Conservation (phyloP, 2,329 filamentous ascomycete genomes). For the Alternaria triticina region DNA sequence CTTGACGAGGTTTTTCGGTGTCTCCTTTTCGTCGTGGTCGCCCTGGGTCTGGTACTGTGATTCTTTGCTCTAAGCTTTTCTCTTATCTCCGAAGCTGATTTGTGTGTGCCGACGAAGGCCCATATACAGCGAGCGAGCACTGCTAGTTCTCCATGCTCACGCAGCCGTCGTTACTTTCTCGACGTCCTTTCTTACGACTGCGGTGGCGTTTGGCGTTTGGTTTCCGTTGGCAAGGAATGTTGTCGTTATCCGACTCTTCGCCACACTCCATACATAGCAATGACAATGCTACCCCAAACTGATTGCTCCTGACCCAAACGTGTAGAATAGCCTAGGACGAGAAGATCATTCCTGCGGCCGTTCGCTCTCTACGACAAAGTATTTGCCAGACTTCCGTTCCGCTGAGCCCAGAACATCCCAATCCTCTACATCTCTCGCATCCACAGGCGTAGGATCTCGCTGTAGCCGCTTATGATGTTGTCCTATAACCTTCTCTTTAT, state of each 20-base stretch:
- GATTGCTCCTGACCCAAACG: background rate
- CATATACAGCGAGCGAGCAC: background rate
- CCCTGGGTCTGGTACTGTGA: background rate
- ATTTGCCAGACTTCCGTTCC: constrained; percentile 70
- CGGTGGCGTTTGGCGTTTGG: background rate
- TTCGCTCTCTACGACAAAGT: constrained; percentile 76
- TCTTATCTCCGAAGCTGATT: background rate
- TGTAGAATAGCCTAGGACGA: background rate
- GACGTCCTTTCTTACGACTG: background rate
- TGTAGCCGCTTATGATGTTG: constrained; percentile 58
- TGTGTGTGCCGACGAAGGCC: background rate
- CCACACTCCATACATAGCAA: background rate
- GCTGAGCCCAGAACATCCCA: constrained; percentile 76
- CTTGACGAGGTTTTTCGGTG: background rate
- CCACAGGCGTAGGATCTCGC: constrained; percentile 51
- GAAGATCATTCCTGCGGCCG: constrained; percentile 44
- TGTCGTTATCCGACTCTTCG: background rate
- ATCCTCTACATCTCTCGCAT: constrained; percentile 59
- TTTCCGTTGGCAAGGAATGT: background rate
- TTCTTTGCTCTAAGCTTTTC: background rate
- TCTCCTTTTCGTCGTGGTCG: background rate
- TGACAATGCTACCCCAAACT: background rate
- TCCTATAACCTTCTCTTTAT: constrained; percentile 67
- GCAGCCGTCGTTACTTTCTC: background rate
- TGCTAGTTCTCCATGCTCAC: background rate